Percentiles rank a stretch among this genome's conserved stretches.
Conservation (phyloP, 2,329 filamentous ascomycete genomes). For the Ciborinia camelliae region DNA sequence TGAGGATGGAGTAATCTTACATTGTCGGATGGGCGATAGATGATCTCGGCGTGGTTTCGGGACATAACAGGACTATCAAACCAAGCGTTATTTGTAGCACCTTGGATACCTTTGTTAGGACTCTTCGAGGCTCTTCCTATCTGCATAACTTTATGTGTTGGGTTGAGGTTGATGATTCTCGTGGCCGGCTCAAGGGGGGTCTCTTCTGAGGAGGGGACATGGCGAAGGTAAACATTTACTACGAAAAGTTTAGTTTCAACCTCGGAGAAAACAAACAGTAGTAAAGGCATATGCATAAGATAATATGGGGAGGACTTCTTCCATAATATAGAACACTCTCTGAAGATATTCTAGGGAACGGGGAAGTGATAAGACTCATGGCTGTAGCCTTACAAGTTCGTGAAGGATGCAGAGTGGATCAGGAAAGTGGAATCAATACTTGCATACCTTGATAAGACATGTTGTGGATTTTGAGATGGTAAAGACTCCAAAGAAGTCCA, state of each 20-base stretch:
- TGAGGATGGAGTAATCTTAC: slow-evolving; percentile 39
- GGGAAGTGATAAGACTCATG: neutral
- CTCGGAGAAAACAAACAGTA: neutral
- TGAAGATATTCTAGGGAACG: neutral
- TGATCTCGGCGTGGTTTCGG: slow-evolving; percentile 59
- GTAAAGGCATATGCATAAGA: slow-evolving; percentile 3
- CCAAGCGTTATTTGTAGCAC: slow-evolving; percentile 55
- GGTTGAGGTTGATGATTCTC: slow-evolving; percentile 30
- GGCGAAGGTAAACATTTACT: slow-evolving; percentile 25
- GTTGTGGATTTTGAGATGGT: neutral
- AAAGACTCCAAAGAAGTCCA: neutral
- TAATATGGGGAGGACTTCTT: neutral
- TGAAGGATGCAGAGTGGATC: neutral
- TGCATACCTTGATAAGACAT: slow-evolving; percentile 19
- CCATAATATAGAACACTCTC: neutral
- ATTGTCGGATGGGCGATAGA: slow-evolving; percentile 44
- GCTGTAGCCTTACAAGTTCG: neutral
- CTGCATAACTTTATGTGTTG: slow-evolving; percentile 20
- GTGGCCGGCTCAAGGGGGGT: slow-evolving; percentile 14
- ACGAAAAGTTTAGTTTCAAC: slow-evolving; percentile 21
- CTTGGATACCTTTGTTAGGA: slow-evolving; percentile 43
- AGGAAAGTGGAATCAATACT: neutral
- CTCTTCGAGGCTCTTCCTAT: slow-evolving; percentile 49
- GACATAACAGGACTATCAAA: slow-evolving; percentile 73
- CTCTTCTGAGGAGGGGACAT: neutral